A percentile compares a stretch with the other conserved stretches of the same genome.
These are phyloP conservation scores for Backusella macrospora DNA, from an alignment of 192 early-diverging fungal genomes.

Conservation along the genomic window DNA sequence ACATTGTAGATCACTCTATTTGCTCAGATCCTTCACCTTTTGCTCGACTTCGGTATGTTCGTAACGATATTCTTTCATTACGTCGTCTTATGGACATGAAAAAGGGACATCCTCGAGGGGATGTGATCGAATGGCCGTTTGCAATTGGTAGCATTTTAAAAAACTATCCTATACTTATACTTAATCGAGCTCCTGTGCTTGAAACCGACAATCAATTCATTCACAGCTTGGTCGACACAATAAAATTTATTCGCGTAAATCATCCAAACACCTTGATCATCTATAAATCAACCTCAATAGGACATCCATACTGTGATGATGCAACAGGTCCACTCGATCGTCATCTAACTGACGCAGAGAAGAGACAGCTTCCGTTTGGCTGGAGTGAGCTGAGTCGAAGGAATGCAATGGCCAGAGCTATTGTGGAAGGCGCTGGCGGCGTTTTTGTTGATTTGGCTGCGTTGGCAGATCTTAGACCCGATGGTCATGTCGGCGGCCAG, in stretches of 20 bases:
- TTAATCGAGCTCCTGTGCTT: constrained; percentile 47
- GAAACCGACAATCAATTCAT: constrained; percentile 45
- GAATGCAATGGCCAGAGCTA: constrained; percentile 50
- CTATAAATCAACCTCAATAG: constrained; percentile 49
- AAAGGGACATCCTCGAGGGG: constrained; percentile 37
- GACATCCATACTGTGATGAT: constrained; percentile 49
- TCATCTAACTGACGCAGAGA: constrained; percentile 36
- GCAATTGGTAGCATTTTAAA: constrained; percentile 29
- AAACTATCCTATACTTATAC: constrained; percentile 47
- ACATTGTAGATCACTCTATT: constrained; percentile 39
- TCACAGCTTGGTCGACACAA: constrained; percentile 28
- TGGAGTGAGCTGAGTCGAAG: constrained; percentile 46
- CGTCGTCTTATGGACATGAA: not conserved
- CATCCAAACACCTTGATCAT: constrained; percentile 47
- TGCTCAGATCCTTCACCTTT: constrained; percentile 36
- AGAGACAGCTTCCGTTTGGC: constrained; percentile 38
- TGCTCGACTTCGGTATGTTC: constrained; percentile 35
- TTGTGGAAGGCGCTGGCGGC: constrained; percentile 53
- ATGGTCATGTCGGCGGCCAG: constrained; percentile 57
- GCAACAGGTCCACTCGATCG: constrained; percentile 38
- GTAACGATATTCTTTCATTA: constrained; percentile 53
- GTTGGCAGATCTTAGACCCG: constrained; percentile 45
- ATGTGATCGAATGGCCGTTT: constrained; percentile 50
- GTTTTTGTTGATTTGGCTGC: constrained; percentile 52
- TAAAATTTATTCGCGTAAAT: constrained; percentile 38